Evolutionary conservation across 352 stramenopile genomes (phyloP), one percentile per base, ranked within the genome.

Genomic region (Phytophthora hybrid): DNA sequence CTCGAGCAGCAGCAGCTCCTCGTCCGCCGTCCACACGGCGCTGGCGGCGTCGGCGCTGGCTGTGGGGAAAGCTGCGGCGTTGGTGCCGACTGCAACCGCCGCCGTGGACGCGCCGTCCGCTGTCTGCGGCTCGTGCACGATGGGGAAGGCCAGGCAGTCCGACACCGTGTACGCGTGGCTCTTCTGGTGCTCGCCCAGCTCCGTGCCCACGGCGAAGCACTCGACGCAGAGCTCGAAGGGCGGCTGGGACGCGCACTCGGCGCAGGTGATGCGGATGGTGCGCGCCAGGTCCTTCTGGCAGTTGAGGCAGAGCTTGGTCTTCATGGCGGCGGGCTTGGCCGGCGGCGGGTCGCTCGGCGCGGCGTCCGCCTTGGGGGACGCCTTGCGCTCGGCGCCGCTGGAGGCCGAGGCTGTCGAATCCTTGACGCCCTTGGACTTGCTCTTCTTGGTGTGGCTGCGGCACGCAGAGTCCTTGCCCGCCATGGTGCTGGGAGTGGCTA

Each of bases 1-100:
- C 74, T 99, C 98, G 14, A 99, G 87, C 46, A 99, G 82, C 52
- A 97, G 71, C 29, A 99, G 74, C 78, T 99, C 98, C 78, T 99
- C 97, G 69, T 99, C 94, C 1, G 90, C 93, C 8, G 93, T 98
- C 97, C 97, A 99, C 47, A 85, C 85, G 21, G 70, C 58, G 53
- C 58, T 78, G 14, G 58, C 44, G 29, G 67, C 31, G 29, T 73
- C 67, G 16, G 26, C 54, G 44, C 18, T 52, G 7, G 31, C 18
- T 18, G 54, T 39, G 6, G 68, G 52, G 16, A 78, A 68, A 5
- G 63, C 63, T 13, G 57, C 63, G 26, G 71, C 64, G 41, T 74
- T 74, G 9, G 74, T 79, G 8, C 74, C 68, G 18, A 69, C 52
- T 1, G 66, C 63, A n/a, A 57, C 13, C 59, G 77, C 44, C 49